Conservation (phyloP, 352 stramenopile genomes). For the Pythium oligandrum region DNA sequence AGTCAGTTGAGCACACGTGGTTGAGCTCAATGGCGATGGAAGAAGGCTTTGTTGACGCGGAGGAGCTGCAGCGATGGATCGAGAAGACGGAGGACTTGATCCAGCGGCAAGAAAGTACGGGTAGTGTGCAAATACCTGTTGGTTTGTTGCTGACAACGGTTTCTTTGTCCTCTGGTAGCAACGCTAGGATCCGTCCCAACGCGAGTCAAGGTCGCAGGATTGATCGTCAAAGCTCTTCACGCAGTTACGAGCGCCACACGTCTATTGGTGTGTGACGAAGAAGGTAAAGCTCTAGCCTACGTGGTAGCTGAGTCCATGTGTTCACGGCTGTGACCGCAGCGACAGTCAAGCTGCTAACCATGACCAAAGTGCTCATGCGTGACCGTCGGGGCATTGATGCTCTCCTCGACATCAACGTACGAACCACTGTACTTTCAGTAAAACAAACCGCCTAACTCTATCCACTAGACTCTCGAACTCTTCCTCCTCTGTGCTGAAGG, state of each 20-base stretch:
- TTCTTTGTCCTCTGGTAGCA: not conserved
- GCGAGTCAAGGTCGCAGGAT: constrained; percentile 7
- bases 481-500: constrained; percentile 27
- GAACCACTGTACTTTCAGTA: too few relatives aligned
- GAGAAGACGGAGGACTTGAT: constrained; percentile 35
- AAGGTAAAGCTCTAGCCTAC: constrained; percentile 1
- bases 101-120: constrained; percentile 14
- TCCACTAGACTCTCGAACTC: constrained; percentile 25
- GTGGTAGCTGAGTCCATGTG: too few relatives aligned
- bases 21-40: not conserved
- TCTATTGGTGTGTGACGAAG: not conserved
- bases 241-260: not conserved
- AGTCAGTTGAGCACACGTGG: too few relatives aligned
- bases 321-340: not conserved
- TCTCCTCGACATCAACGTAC: constrained; percentile 44
- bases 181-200: constrained; percentile 8
- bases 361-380: constrained; percentile 62
- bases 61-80: constrained; percentile 27
- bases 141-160: not conserved
- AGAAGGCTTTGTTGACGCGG: not conserved
- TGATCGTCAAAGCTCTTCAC: constrained; percentile 6
- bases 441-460: not conserved
- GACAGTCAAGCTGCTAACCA: constrained; percentile 22
- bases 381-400: constrained; percentile 52
- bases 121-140: not conserved